These are phyloP conservation scores for Verticillium tricorpus DNA, from an alignment of 2,329 filamentous ascomycete genomes.

Conservation along the genomic window DNA sequence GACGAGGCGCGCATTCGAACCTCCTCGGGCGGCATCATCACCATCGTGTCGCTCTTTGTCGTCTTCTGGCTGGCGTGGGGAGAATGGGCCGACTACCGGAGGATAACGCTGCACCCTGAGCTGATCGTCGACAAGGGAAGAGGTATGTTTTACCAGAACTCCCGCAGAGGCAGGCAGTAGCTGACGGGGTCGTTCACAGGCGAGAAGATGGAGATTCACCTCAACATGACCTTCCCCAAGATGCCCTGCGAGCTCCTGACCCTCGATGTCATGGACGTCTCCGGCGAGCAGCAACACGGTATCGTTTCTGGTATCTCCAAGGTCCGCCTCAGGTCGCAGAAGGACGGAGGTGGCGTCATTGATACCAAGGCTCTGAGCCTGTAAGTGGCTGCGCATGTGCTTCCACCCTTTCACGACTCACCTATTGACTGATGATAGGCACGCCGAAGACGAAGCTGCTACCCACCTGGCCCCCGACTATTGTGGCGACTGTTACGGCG, in stretches of 20 bases:
- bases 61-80: conserved; percentile 88
- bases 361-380: conserved; percentile 65
- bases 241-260: conserved; percentile 94
- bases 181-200: conserved; percentile 40
- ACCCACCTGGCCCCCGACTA: conserved; percentile 84
- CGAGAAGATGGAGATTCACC: conserved; percentile 98
- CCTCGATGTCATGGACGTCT: conserved; percentile 98
- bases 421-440: conserved; percentile 36
- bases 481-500: conserved; percentile 92
- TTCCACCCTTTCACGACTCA: too few relatives aligned
- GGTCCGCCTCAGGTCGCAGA: conserved; percentile 69
- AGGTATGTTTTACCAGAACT: conserved; percentile 49
- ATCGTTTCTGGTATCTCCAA: conserved; percentile 91
- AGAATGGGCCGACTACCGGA: conserved; percentile 92
- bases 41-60: conserved; percentile 81
- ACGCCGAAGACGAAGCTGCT: conserved; percentile 62
- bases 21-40: conserved; percentile 91
- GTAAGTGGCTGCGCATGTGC: conserved; percentile 38
- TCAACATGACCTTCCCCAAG: conserved; percentile 93
- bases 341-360: conserved; percentile 72
- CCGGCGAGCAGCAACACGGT: conserved; percentile 91
- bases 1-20: conserved; percentile 96
- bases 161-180: not conserved
- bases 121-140: conserved; percentile 93
- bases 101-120: conserved; percentile 83